phyloP scores from a whole-genome alignment of 129 eudicot genomes.

The Tagetes erecta region DNA sequence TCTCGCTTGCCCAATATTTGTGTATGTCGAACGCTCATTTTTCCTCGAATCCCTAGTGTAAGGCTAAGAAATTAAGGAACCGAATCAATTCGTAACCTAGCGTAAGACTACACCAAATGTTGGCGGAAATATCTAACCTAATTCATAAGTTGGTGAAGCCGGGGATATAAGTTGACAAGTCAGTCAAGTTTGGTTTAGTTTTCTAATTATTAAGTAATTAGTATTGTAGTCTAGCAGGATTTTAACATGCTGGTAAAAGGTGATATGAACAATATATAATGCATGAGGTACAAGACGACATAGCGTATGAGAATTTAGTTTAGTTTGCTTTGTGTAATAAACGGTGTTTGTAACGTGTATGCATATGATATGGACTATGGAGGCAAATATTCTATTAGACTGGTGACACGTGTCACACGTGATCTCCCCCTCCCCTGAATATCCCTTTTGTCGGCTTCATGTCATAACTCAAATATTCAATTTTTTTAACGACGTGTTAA shows the following conservation, averaged over 20 bases:
- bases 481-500: not conserved
- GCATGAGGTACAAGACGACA: not conserved
- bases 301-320: not conserved
- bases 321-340: slow-evolving; percentile 18
- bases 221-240: too few species aligned
- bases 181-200: too few species aligned
- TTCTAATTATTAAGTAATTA: too few species aligned
- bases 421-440: slow-evolving; percentile 32
- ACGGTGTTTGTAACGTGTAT: slow-evolving; percentile 7
- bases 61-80: too few species aligned
- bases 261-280: not conserved
- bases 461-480: slow-evolving; percentile 12
- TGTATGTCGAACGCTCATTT: too few species aligned
- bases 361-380: slow-evolving; percentile 20
- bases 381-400: slow-evolving; percentile 12
- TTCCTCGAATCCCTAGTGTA: too few species aligned
- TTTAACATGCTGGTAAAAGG: not conserved
- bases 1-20: too few species aligned
- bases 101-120: too few species aligned
- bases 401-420: slow-evolving; percentile 29
- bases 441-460: slow-evolving; percentile 44
- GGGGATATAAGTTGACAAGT: too few species aligned
- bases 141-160: too few species aligned
- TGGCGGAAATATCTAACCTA: too few species aligned
- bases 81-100: too few species aligned